Conservation (phyloP, 306 rosid species). For the Spatholobus suberectus region DNA sequence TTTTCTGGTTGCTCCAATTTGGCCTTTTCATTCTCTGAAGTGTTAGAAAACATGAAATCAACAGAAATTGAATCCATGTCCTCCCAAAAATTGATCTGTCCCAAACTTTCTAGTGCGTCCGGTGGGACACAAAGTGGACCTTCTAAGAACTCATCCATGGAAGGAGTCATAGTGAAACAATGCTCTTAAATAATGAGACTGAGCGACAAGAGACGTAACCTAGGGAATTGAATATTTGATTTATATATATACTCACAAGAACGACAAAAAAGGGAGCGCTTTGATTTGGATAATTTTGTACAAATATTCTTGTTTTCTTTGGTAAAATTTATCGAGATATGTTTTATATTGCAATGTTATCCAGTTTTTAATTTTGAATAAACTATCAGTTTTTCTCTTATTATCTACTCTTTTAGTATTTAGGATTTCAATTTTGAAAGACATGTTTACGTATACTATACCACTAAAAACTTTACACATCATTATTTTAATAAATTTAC, state of each 20-base stretch:
- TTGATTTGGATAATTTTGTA: no score
- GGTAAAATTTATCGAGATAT: no score
- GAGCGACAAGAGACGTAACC: background rate
- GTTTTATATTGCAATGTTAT: no score
- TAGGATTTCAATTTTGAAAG: no score
- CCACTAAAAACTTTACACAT: background rate
- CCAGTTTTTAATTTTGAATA: background rate
- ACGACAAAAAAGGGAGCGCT: no score
- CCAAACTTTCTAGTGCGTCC: background rate
- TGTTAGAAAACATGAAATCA: background rate
- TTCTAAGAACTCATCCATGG: background rate
- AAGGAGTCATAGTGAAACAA: background rate
- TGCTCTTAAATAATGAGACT: background rate
- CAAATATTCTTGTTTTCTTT: no score
- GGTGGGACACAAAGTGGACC: background rate
- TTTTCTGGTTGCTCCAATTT: background rate
- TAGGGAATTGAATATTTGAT: no score
- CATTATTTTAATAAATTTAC: background rate
- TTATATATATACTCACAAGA: no score
- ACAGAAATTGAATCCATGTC: background rate
- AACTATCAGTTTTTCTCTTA: no score
- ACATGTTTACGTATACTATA: background rate
- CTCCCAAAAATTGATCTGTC: background rate
- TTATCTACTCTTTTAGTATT: no score
- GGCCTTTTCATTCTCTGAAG: background rate